phyloP scores from a whole-genome alignment of 306 rosid species.

The Fragaria iinumae region DNA sequence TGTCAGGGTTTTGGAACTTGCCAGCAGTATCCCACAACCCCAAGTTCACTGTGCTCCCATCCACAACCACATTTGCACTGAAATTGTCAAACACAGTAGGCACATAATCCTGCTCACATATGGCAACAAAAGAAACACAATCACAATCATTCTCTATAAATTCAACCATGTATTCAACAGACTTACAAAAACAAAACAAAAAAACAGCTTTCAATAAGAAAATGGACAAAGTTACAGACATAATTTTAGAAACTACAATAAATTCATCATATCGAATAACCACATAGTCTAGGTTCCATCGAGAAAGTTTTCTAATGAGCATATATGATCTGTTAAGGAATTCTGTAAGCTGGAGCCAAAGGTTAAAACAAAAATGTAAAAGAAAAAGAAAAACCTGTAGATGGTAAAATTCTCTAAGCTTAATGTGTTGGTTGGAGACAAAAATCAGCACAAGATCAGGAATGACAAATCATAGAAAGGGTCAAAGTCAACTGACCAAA shows the following conservation, averaged over 20 bases:
- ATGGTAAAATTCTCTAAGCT: background rate
- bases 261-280: background rate
- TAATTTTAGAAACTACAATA: background rate
- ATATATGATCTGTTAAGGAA: background rate
- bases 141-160: constrained; percentile 22
- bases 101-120: constrained; percentile 76
- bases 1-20: constrained; percentile 22
- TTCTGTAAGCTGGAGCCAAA: background rate
- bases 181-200: background rate
- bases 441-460: background rate
- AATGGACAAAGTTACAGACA: background rate
- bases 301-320: background rate
- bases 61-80: constrained; percentile 98
- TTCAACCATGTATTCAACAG: constrained; percentile 4
- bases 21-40: constrained; percentile 99
- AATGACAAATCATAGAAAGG: constrained; percentile 7
- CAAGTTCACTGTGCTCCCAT: constrained; percentile 93
- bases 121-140: constrained; percentile 30
- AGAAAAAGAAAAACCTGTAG: background rate
- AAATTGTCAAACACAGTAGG: constrained; percentile 97
- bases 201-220: background rate
- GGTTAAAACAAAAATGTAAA: background rate
- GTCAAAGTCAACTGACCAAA: background rate
- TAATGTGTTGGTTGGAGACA: background rate
- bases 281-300: background rate